Conservation (phyloP, 306 rosid species). For the Inga oerstediana region DNA sequence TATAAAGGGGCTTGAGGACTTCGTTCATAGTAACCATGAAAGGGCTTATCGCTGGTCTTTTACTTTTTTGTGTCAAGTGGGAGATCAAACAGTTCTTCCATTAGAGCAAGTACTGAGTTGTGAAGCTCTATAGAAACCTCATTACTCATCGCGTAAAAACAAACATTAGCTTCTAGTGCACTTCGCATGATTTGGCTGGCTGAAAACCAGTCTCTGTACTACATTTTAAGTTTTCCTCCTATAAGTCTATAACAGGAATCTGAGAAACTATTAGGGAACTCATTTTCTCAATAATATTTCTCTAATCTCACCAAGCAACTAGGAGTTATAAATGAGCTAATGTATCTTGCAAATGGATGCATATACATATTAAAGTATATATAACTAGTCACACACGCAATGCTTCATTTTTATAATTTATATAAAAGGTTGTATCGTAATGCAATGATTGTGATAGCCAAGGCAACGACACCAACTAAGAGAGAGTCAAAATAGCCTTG, state of each 20-base stretch:
- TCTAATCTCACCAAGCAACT: not conserved
- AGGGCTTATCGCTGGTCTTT: slow-evolving; percentile 32
- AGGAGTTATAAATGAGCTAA: not conserved
- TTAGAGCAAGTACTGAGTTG: slow-evolving; percentile 33
- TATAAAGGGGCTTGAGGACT: slow-evolving; percentile 9
- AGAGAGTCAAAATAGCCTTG: not conserved
- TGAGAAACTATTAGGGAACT: not conserved
- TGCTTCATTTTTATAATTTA: no score
- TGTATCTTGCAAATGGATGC: not conserved
- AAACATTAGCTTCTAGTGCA: slow-evolving; percentile 38
- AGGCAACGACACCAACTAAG: not conserved
- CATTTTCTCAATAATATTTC: not conserved
- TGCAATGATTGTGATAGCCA: not conserved
- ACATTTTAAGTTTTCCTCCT: slow-evolving; percentile 24
- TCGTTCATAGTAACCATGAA: slow-evolving; percentile 38
- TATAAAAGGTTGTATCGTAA: not conserved
- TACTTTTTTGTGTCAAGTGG: slow-evolving; percentile 43
- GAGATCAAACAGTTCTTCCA: slow-evolving; percentile 45
- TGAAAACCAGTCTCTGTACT: slow-evolving; percentile 28
- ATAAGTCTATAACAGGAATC: slow-evolving; percentile 31
- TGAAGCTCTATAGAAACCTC: slow-evolving; percentile 36
- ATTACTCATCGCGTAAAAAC: slow-evolving; percentile 30
- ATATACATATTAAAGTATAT: not conserved
- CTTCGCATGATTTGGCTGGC: slow-evolving; percentile 23
- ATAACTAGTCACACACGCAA: no score